Evolutionary conservation across 805 yeast species (phyloP), one percentile per base, ranked within the genome.

Genomic region (Cephaloascus fragrans): DNA sequence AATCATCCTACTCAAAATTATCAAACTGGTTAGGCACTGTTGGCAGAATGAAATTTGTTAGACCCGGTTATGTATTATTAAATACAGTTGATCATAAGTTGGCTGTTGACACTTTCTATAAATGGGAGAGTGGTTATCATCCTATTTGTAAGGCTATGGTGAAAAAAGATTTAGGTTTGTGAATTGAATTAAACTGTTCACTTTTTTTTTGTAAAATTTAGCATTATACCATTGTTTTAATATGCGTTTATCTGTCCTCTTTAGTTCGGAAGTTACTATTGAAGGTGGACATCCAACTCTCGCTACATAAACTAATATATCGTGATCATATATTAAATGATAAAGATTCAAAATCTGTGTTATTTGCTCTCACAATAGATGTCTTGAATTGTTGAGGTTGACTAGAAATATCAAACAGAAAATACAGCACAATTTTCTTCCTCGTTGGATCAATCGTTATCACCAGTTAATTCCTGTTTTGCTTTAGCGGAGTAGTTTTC

Each of bases 21-120:
- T 87, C 94, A 3, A 75, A 76, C 39, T 88, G 95, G 95, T 69
- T 88, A 40, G 94, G 90, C 10, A 79, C 89, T 2, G 93, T 88
- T 18, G 96, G 96, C 17, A 75, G 96, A 67, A 88, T 88, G 96
- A 88, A 88, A 64, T 88, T 80, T 53, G 95, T 85, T 19, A 74
- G 96, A 58, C 95, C 96, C 23, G 86, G 93, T 3, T 87, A 77
- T 61, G 70, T 76, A 35, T 61, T 80, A 43, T 66, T 88, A 44
- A 73, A 76, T 51, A 51, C 61, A 4, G 90, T 80, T 18, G 83
- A 84, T 56, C 74, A 73, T 34, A 64, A 68, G 14, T 64, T 80
- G 45, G 96, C 96, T 0, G 50, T 79, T 12, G 53, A 52, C 3
- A 84, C 89, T 4, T 88, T 83, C 61, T 62, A 63, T 36, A 71